phyloP scores from a whole-genome alignment of 352 stramenopile genomes.

The Pythium monospermum region DNA sequence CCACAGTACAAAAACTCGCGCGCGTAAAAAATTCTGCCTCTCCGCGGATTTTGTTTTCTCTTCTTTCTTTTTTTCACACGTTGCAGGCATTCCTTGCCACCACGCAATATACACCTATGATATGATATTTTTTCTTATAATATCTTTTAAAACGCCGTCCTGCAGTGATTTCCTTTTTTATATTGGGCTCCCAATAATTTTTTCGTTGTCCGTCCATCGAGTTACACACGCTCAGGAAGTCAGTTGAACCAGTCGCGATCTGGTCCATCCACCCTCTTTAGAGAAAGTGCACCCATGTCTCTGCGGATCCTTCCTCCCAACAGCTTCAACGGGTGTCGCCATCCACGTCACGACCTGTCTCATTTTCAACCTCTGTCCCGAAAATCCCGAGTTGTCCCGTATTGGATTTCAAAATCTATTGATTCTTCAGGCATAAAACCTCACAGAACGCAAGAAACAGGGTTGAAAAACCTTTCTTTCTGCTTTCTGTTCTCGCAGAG shows the following conservation, averaged over 20 bases:
- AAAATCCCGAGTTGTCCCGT: constrained; percentile 19
- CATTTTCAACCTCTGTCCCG: constrained; percentile 8
- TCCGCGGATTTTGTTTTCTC: constrained; percentile 28
- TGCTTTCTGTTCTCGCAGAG: constrained; percentile 1
- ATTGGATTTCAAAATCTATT: constrained; percentile 13
- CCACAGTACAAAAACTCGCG: constrained; percentile 80
- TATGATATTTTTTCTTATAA: no score
- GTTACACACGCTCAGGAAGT: no score
- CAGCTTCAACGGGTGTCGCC: no score
- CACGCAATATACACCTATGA: no score
- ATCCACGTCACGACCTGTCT: constrained; percentile 10
- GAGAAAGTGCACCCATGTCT: constrained; percentile 17
- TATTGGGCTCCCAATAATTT: no score
- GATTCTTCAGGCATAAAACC: constrained; percentile 10
- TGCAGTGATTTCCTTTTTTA: no score
- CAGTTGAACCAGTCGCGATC: no score
- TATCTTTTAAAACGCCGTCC: no score
- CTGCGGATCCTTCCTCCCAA: no score
- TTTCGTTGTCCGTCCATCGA: no score
- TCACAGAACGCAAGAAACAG: no score
- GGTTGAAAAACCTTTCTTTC: constrained; percentile 23
- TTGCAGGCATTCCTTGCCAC: not conserved
- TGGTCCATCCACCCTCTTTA: not conserved
- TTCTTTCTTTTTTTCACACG: not conserved
- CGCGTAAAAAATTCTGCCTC: constrained; percentile 26